Base-by-base conservation (phyloP, 192 early-diverging fungal genomes). In the Piromyces finnis region DNA sequence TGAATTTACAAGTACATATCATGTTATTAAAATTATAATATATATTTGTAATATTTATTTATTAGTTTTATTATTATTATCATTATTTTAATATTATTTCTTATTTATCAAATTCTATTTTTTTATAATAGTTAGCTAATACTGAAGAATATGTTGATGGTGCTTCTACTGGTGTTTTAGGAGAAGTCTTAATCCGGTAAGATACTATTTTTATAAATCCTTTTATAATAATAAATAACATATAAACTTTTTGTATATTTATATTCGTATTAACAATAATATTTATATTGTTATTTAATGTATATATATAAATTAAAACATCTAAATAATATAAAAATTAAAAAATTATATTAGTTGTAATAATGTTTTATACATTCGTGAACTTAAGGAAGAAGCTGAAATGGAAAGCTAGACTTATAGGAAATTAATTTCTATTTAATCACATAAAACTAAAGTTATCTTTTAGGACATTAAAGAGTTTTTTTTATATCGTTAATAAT, bases 91-190 rank as follows among this genome's bases (percentile, higher is more conserved):
- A 28, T 82, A 1, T 26, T 77, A 59, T 84, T 83, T n/a, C 13
- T 79, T 29, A 27, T 30, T 14, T 30, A 1, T 12, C 15, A 12
- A 39, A 39, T 1, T 14, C 22, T 32, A 35, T 0, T 9, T 11
- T 7, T n/a, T 79, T 35, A 7, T 35, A 7, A 77, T 88, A 98
- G 93, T 90, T 99, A 27, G 89, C 90, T 28, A 94, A 98, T 82
- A 95, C 96, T 26, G 96, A 98, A 82, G 98, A 98, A 84, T 97
- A 93, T 84, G 89, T 96, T 77, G 95, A 98, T 82, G 98, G 98
- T 27, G 90, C 90, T 28, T 94, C 94, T 77, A 90, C 91, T 29
- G 97, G 96, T 36, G 89, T 92, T 68, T 85, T 95, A 28, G 96
- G 96, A 28, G 97, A 99, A 86, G 92, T 99, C 15, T 88, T 98